Conservation (phyloP, 2,329 filamentous ascomycete species). For the Cyphellophora attinorum region DNA sequence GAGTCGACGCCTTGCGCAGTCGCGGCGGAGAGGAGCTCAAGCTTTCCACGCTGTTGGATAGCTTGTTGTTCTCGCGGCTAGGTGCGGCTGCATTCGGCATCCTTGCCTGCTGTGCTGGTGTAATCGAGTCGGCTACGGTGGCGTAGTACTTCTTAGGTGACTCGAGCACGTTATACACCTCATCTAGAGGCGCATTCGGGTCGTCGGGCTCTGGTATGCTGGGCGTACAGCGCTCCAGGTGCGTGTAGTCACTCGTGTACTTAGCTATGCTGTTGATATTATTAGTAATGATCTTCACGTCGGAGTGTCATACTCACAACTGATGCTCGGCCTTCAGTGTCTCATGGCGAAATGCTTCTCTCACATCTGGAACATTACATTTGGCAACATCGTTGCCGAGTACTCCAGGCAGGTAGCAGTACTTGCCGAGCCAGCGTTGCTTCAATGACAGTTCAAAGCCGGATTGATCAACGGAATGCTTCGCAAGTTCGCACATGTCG, state of each 20-base stretch:
- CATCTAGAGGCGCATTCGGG: constrained; percentile 9
- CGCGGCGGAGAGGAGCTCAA: constrained; percentile 8
- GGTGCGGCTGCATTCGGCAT: constrained; percentile 5
- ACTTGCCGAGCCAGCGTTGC: constrained; percentile 76
- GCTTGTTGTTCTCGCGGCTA: constrained; percentile 8
- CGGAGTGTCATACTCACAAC: constrained; percentile 64
- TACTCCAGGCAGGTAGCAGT: constrained; percentile 69
- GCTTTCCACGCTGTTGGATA: constrained; percentile 4
- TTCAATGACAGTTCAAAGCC: constrained; percentile 87
- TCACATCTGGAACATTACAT: constrained; percentile 89
- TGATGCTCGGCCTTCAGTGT: constrained; percentile 74
- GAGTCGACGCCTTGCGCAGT: constrained; percentile 12
- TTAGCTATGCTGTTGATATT: constrained; percentile 11
- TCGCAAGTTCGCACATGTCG: constrained; percentile 97
- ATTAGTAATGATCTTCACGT: constrained; percentile 2
- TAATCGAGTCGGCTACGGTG: constrained; percentile 14
- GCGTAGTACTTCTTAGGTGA: constrained; percentile 18
- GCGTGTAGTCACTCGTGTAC: constrained; percentile 18
- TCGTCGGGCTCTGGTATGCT: constrained; percentile 14
- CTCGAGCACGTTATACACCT: constrained; percentile 13
- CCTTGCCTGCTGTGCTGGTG: constrained; percentile 13
- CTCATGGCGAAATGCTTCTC: constrained; percentile 81
- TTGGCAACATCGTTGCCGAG: constrained; percentile 87
- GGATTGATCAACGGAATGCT: constrained; percentile 90
- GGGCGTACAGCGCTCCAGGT: constrained; percentile 17